A percentile compares a stretch with the other conserved stretches of the same genome.
Conservation (phyloP, 208 protist species). For the Leishmania guyanensis region DNA sequence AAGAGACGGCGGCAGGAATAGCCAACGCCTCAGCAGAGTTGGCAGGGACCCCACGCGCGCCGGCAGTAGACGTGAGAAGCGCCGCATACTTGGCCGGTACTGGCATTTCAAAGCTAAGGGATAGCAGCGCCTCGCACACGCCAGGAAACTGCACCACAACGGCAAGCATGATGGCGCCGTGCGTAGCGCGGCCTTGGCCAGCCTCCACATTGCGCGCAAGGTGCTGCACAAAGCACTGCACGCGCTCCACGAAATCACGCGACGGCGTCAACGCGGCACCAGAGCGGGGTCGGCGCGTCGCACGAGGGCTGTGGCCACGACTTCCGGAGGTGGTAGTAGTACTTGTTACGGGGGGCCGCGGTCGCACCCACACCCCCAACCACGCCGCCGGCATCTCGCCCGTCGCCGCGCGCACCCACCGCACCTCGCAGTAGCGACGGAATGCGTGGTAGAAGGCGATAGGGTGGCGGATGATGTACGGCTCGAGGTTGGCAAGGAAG, state of each 20-base stretch:
- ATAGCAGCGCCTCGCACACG: conserved; percentile 27
- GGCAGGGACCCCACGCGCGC: background rate
- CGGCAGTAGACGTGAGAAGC: conserved; percentile 12
- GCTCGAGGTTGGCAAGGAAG: conserved; percentile 38
- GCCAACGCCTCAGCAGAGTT: background rate
- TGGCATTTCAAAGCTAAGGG: conserved; percentile 4
- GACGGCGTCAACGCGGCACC: background rate
- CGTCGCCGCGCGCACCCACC: conserved; percentile 32
- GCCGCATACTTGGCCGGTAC: conserved; percentile 20
- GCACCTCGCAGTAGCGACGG: conserved; percentile 36
- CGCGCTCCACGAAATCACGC: conserved; percentile 16
- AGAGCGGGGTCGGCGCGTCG: background rate
- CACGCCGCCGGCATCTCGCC: conserved; percentile 38
- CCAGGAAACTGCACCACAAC: conserved; percentile 33
- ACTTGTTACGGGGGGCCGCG: conserved; percentile 1
- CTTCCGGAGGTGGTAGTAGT: background rate
- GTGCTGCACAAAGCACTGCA: conserved; percentile 28
- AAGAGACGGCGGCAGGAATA: background rate
- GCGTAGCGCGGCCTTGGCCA: conserved; percentile 12
- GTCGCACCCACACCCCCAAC: conserved; percentile 44
- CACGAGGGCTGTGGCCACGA: conserved; percentile 3
- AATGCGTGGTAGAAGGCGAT: conserved; percentile 31
- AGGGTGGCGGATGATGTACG: conserved; percentile 25
- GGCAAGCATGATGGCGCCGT: conserved; percentile 22
- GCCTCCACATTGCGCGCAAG: conserved; percentile 15